phyloP scores from a whole-genome alignment of 1,284 basidiomycete species.

The Leccinum pachyderme region DNA sequence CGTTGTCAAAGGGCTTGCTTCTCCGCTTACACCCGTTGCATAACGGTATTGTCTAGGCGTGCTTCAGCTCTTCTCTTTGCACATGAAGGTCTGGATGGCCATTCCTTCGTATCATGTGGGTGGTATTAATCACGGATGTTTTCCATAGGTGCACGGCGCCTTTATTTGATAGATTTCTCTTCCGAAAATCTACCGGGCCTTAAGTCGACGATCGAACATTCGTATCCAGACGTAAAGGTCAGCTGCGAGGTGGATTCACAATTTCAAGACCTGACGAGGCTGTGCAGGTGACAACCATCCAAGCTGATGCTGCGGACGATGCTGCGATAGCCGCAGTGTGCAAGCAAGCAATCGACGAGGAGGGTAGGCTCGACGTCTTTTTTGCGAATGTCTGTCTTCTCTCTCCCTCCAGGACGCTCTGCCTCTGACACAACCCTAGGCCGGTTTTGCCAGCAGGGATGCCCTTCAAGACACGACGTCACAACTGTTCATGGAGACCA shows the following conservation, averaged over 20 bases:
- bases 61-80: constrained; percentile 76
- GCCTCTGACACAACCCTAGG: constrained; percentile 43
- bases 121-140: constrained; percentile 7
- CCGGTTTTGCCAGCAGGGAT: constrained; percentile 54
- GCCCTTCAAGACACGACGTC: constrained; percentile 56
- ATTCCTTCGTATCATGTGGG: not conserved
- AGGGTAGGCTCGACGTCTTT: constrained; percentile 88
- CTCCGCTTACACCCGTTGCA: constrained; percentile 13
- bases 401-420: not conserved
- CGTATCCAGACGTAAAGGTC: constrained; percentile 81
- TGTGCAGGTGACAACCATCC: constrained; percentile 63
- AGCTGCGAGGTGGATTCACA: constrained; percentile 9
- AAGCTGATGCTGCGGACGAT: constrained; percentile 85
- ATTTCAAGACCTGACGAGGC: constrained; percentile 14
- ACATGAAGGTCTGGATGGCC: constrained; percentile 62
- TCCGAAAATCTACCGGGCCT: constrained; percentile 70
- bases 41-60: constrained; percentile 46
- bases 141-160: constrained; percentile 72
- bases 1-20: constrained; percentile 3
- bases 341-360: constrained; percentile 71
- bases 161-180: constrained; percentile 84
- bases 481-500: constrained; percentile 70
- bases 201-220: constrained; percentile 61
- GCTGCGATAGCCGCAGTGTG: constrained; percentile 68
- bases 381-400: constrained; percentile 78